phyloP scores from a whole-genome alignment of 129 eudicot genomes.

The Glebionis coronaria region DNA sequence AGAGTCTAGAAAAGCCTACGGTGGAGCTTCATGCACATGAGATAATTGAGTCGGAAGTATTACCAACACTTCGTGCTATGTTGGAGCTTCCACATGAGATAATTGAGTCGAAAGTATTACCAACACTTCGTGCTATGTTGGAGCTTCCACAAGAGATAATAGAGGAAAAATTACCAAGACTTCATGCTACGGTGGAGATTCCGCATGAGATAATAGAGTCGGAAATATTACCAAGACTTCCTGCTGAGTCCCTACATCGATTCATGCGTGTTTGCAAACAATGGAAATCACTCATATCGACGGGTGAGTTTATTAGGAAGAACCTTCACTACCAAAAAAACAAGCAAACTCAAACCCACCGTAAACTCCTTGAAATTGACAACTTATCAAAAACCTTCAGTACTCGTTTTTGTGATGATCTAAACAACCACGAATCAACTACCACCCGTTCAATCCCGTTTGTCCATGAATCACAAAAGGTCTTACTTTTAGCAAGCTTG shows the following conservation, averaged over 20 bases:
- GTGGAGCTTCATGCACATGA: neutral
- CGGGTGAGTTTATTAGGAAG: neutral
- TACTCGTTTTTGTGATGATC: neutral
- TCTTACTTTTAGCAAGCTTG: neutral
- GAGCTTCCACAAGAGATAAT: no score
- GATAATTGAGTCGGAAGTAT: no score
- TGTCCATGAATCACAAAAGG: neutral
- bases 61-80: neutral
- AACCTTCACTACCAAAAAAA: no score
- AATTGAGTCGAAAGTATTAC: neutral
- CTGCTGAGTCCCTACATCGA: neutral
- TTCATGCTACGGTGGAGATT: no score
- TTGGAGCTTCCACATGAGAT: no score
- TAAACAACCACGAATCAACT: neutral
- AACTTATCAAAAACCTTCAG: neutral
- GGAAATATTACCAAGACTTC: neutral
- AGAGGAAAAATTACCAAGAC: no score
- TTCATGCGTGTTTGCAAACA: neutral
- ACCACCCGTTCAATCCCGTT: neutral
- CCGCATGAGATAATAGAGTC: neutral
- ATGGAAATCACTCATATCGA: neutral
- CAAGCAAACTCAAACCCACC: neutral
- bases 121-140: neutral
- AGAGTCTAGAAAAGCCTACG: neutral
- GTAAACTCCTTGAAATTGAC: neutral